Evolutionary conservation across 2,329 filamentous ascomycete species (phyloP), one percentile per base, ranked within the genome.

Genomic region (Fusarium cicatricum): DNA sequence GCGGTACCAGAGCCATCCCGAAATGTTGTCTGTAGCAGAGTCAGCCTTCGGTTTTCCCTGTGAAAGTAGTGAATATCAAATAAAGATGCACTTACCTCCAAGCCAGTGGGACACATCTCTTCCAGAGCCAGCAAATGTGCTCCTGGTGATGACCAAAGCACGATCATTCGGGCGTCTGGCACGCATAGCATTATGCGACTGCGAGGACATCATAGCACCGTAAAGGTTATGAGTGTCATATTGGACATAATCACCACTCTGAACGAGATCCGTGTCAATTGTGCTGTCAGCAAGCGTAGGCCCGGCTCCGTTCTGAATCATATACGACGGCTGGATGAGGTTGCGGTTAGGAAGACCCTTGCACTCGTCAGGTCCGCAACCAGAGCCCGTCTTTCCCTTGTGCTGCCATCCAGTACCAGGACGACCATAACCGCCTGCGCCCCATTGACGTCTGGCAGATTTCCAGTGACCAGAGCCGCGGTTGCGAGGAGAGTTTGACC

Each of bases 171-270:
- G 89, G 0, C 89, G 83, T 9, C 90, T 84, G 11, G 77, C 73
- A 7, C 85, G 72, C 89, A 93, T 90, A 2, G 90, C 86, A 11
- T 81, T 73, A 46, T 85, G 82, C 0, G 88, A 90, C 9, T 5
- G 84, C 77, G 15, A 79, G 2, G 87, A 89, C 90, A 92, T 93
- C 86, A 91, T 87, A 8, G 84, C 83, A 1, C 90, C 90, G 71
- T 90, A 92, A 1, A 92, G 73, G 64, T 92, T 92, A 71, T 93
- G 90, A 0, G 86, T 90, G 64, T 93, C 90, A 10, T 66, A 66
- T 42, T 68, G 63, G 6, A 56, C 39, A 4, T 66, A 68, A 0
- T 48, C 63, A 4, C 63, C 53, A 3, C 46, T 52, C 40, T 68
- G 65, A 1, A 68, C 55, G 5, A 68, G 58, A 21, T 68, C 65